Percentiles rank a stretch among this genome's conserved stretches.
Evolutionary conservation across 139 green algal species (phyloP).

Genomic region (Chlamydomonas applanata): DNA sequence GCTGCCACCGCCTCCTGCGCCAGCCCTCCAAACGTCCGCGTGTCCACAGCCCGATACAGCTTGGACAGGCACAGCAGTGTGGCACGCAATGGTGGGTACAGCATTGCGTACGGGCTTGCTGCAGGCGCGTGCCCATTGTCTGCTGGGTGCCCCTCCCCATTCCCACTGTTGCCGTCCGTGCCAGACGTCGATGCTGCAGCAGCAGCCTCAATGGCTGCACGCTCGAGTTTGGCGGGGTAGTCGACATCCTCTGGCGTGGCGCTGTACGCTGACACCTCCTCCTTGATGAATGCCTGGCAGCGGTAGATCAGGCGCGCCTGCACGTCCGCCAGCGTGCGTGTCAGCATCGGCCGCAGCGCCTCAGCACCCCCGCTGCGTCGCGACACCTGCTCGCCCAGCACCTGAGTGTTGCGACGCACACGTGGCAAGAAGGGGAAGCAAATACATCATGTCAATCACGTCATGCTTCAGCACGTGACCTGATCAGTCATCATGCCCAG

Average conservation of each 20-base stretch:
- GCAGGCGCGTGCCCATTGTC: too few species aligned
- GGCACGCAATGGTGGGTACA: slow-evolving; percentile 81
- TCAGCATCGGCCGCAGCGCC: slow-evolving; percentile 74
- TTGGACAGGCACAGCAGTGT: slow-evolving; percentile 85
- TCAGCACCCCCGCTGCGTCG: slow-evolving; percentile 58
- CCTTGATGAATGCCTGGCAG: slow-evolving; percentile 68
- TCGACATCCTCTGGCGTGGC: slow-evolving; percentile 74
- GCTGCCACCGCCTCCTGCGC: slow-evolving; percentile 86
- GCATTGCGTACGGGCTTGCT: slow-evolving; percentile 33
- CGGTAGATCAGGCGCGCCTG: slow-evolving; percentile 89
- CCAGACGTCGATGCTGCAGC: neutral
- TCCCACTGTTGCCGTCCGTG: neutral
- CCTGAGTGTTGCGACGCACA: slow-evolving; percentile 36
- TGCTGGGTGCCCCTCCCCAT: too few species aligned
- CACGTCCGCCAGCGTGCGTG: slow-evolving; percentile 81
- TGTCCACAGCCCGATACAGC: slow-evolving; percentile 86
- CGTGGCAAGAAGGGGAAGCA: too few species aligned
- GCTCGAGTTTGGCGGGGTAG: slow-evolving; percentile 78
- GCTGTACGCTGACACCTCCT: slow-evolving; percentile 74
- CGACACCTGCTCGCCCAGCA: slow-evolving; percentile 75
- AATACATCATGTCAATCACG: slow-evolving; percentile 33
- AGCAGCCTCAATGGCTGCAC: slow-evolving; percentile 5
- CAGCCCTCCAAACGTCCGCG: slow-evolving; percentile 80
- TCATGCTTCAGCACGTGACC: slow-evolving; percentile 84
- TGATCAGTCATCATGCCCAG: too few species aligned